Base-by-base conservation (phyloP, 441 rosid genomes). In the Melastoma candidum region DNA sequence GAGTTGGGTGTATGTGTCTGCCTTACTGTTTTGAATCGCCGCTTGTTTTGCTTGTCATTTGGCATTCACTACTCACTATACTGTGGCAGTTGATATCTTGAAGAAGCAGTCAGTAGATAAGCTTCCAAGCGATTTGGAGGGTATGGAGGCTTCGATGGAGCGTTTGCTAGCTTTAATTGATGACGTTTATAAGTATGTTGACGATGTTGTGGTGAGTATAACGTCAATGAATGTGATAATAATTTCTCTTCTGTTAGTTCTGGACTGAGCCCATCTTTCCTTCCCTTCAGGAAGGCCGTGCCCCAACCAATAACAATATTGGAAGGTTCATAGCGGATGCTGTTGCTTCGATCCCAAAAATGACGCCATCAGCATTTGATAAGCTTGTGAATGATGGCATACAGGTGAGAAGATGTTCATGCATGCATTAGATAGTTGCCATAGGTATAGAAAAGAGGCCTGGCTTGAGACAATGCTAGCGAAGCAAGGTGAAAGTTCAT, bases 121-220 rank as follows among this genome's bases (percentile, higher is more conserved):
- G 72, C 76, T 88, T 29, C 98, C 97, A 10, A 79, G 59, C 56
- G 98, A 88, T 79, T 70, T 85, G 76, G 98, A 88, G 70, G 97
- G 95, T 62, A 88, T 92, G 97, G 97, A 88, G 74, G 71, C 77
- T 60, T 74, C 95, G 26, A 79, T 82, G 94, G 83, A 79, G 68
- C 79, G 79, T 48, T 73, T 88, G 11, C 63, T 84, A 59, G 71
- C 81, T 65, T 60, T 88, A 44, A 80, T 81, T 44, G 86, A 85
- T 26, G 95, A 79, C 55, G 77, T 88, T 53, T 65, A 79, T 77
- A 81, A 80, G 73, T 81, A 84, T 56, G 92, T 85, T 3, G 95
- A 88, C 53, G 75, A 78, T 61, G 90, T 84, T 44, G 95, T 81
- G 92, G 98, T 81, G 55, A 60, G 82, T 69, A 57, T 72, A n/a